Conservation (phyloP, 257 asterid genomes). For the Solanum neorickii region DNA sequence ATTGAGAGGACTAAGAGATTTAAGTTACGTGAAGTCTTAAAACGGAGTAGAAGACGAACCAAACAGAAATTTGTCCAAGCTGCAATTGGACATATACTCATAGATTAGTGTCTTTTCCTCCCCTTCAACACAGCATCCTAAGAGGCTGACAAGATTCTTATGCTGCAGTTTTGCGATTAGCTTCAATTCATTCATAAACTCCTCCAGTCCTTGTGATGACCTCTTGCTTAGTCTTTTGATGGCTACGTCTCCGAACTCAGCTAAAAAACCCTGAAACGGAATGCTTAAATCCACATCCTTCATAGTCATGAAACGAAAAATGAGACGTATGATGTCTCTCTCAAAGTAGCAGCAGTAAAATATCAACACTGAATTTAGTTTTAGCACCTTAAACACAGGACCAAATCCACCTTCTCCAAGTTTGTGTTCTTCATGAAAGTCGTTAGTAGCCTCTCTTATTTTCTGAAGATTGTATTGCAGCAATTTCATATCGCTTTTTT, state of each 20-base stretch:
- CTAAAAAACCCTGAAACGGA: constrained; percentile 5
- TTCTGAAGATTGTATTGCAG: background rate
- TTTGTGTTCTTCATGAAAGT: background rate
- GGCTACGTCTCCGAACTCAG: constrained; percentile 8
- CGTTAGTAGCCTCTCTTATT: constrained; percentile 1
- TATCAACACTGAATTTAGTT: background rate
- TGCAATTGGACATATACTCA: constrained; percentile 7
- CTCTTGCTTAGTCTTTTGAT: constrained; percentile 15
- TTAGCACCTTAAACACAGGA: constrained; percentile 7
- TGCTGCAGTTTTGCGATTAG: constrained; percentile 1
- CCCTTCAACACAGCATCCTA: constrained; percentile 8
- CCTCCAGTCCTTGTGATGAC: constrained; percentile 21
- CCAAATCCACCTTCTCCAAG: constrained; percentile 13
- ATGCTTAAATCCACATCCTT: background rate
- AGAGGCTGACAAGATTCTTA: background rate
- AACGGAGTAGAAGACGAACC: constrained; percentile 1
- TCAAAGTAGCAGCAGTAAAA: background rate
- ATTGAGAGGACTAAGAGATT: background rate
- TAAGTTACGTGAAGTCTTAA: background rate
- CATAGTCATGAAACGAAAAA: background rate
- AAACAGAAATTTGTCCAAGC: constrained; percentile 4
- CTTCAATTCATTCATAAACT: constrained; percentile 12
- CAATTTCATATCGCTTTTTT: background rate
- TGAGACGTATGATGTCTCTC: background rate
- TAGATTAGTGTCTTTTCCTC: constrained; percentile 12